Conservation (phyloP, 495 filamentous ascomycete species). For the Lasiosphaeria ovina region DNA sequence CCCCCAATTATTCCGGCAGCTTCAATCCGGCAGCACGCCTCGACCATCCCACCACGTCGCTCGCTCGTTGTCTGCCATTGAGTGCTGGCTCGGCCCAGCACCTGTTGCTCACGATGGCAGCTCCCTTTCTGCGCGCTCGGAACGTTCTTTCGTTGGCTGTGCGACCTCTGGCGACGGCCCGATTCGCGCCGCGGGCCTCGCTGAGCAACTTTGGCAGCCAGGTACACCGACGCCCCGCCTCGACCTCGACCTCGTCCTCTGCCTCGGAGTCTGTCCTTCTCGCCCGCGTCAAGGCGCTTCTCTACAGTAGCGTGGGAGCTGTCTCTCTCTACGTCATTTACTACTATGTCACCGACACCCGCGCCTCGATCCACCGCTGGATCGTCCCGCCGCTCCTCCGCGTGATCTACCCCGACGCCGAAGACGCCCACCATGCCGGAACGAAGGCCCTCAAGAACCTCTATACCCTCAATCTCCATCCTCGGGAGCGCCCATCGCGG, state of each 20-base stretch:
- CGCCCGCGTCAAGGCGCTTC: constrained; percentile 45
- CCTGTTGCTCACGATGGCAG: constrained; percentile 35
- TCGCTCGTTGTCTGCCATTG: constrained; percentile 30
- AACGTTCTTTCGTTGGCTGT: constrained; percentile 30
- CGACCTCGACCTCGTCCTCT: constrained; percentile 33
- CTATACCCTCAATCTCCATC: constrained; percentile 63
- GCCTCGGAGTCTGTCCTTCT: constrained; percentile 32
- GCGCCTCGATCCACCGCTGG: constrained; percentile 80
- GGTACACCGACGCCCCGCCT: constrained; percentile 33
- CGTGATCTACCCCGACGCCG: constrained; percentile 72
- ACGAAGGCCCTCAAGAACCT: constrained; percentile 66
- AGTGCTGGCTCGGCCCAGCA: constrained; percentile 37
- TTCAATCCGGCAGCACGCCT: constrained; percentile 1
- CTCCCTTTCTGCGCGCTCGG: constrained; percentile 32
- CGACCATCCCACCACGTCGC: constrained; percentile 11
- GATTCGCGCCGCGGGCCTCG: constrained; percentile 8
- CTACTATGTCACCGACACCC: constrained; percentile 85
- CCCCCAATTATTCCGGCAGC: background rate
- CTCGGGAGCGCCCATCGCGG: constrained; percentile 62
- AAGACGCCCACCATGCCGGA: constrained; percentile 83
- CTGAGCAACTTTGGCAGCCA: background rate
- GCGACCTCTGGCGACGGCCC: constrained; percentile 25
- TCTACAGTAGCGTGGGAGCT: constrained; percentile 56
- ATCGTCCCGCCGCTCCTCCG: constrained; percentile 73
- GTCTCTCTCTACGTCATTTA: constrained; percentile 47